Conservation (phyloP, 768 basidiomycete genomes). For the Lactarius pseudohatsudake region DNA sequence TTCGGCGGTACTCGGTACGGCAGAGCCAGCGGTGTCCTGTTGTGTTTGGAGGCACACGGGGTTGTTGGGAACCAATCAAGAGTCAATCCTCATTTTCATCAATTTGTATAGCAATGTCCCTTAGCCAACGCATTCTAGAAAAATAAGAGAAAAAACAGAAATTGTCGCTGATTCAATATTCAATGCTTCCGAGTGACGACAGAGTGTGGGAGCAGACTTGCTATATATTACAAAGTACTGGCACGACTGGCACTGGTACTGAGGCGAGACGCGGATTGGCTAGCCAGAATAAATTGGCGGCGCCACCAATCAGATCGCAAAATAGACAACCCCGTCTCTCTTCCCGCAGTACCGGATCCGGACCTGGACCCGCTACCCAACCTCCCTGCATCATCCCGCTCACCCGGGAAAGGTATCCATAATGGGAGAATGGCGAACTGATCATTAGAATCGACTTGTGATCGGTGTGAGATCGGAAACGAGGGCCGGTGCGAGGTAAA, state of each 20-base stretch:
- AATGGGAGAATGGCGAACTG: not conserved
- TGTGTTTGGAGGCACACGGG: not conserved
- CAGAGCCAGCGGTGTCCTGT: not conserved
- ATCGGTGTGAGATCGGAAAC: not conserved
- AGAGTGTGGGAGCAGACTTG: slow-evolving; percentile 1
- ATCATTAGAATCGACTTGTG: not conserved
- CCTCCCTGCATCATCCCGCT: not conserved
- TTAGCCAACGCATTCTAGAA: not conserved
- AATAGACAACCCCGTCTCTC: no score
- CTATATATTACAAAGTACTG: not conserved
- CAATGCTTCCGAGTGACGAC: not conserved
- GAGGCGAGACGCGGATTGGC: not conserved
- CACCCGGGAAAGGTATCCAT: not conserved
- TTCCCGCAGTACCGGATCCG: not conserved
- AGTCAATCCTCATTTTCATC: not conserved
- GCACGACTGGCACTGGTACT: not conserved
- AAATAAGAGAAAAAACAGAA: not conserved
- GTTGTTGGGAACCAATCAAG: not conserved
- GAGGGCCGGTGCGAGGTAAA: not conserved
- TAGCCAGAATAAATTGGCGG: not conserved
- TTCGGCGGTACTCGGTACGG: not conserved
- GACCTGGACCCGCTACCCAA: not conserved
- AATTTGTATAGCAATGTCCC: not conserved
- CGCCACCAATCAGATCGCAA: no score
- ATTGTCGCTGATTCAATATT: not conserved